Evolutionary conservation across 768 basidiomycete species (phyloP).

Genomic region (Rhodotorula paludigena): DNA sequence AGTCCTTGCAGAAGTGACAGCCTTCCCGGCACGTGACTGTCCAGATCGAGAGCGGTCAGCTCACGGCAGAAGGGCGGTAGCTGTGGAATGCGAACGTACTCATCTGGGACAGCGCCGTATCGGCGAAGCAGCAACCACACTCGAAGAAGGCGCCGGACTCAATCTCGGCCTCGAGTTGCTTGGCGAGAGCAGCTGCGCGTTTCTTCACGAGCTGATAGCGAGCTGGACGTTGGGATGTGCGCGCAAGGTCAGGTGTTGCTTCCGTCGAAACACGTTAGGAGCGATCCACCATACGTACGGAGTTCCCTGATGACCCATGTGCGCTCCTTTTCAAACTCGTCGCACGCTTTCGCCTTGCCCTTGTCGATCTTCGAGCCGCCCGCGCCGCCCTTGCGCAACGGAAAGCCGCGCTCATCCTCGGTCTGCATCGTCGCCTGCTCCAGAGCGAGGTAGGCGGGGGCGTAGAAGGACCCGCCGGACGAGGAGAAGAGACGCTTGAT

Average conservation of each 20-base stretch:
- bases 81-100: constrained; percentile 5
- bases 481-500: constrained; percentile 23
- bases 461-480: constrained; percentile 22
- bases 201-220: background rate
- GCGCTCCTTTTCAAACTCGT: constrained; percentile 17
- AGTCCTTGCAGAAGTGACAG: constrained; percentile 41
- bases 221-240: no score
- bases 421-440: background rate
- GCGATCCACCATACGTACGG: no score
- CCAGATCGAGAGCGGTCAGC: background rate
- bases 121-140: constrained; percentile 42
- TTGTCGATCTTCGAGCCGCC: no score
- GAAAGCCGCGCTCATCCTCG: background rate
- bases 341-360: constrained; percentile 2
- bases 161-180: constrained; percentile 24
- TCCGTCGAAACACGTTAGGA: no score
- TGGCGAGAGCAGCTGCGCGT: background rate
- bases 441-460: constrained; percentile 19
- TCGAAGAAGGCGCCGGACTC: constrained; percentile 30
- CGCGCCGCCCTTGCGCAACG: background rate
- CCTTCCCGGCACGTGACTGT: constrained; percentile 34
- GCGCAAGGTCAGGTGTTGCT: no score
- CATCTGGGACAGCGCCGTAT: constrained; percentile 20
- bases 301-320: constrained; percentile 3
- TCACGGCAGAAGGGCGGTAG: no score